Evolutionary conservation across 169 alveolate genomes (phyloP).

Genomic region (Plasmodium chabaudi): DNA sequence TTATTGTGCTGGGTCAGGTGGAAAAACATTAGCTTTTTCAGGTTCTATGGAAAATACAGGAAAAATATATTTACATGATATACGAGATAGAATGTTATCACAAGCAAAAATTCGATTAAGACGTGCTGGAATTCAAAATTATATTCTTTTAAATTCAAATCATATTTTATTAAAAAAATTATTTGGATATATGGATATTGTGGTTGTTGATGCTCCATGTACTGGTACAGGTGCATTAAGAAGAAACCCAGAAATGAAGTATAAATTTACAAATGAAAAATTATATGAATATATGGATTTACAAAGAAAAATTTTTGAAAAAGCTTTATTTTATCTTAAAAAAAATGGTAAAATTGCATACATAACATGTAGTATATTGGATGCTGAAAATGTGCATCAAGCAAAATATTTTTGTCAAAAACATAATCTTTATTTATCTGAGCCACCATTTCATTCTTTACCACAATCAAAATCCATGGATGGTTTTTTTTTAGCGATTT

Average conservation of each 20-base stretch:
- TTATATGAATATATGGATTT: conserved; percentile 72
- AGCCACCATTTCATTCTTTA: conserved; percentile 90
- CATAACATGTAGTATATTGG: conserved; percentile 92
- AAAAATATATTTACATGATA: conserved; percentile 92
- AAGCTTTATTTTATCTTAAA: conserved; percentile 84
- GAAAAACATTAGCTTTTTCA: conserved; percentile 94
- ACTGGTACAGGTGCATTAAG: conserved; percentile 95
- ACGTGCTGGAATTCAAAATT: conserved; percentile 94
- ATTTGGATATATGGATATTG: conserved; percentile 92
- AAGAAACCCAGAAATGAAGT: conserved; percentile 95
- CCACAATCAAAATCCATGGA: conserved; percentile 95
- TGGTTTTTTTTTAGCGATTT: conserved; percentile 93
- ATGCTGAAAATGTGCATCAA: conserved; percentile 89
- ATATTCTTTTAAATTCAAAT: conserved; percentile 84
- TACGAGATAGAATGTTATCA: conserved; percentile 71
- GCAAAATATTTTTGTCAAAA: conserved; percentile 85
- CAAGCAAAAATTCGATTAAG: conserved; percentile 92
- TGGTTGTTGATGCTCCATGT: conserved; percentile 95
- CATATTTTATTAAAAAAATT: conserved; percentile 78
- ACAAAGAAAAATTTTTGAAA: conserved; percentile 87
- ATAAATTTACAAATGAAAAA: conserved; percentile 85
- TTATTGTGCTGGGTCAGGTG: conserved; percentile 96
- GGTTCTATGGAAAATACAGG: conserved; percentile 92
- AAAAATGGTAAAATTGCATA: conserved; percentile 92
- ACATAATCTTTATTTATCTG: conserved; percentile 84